Evolutionary conservation across 345 rosid species (phyloP).

Genomic region (Hibiscus tridactylites): DNA sequence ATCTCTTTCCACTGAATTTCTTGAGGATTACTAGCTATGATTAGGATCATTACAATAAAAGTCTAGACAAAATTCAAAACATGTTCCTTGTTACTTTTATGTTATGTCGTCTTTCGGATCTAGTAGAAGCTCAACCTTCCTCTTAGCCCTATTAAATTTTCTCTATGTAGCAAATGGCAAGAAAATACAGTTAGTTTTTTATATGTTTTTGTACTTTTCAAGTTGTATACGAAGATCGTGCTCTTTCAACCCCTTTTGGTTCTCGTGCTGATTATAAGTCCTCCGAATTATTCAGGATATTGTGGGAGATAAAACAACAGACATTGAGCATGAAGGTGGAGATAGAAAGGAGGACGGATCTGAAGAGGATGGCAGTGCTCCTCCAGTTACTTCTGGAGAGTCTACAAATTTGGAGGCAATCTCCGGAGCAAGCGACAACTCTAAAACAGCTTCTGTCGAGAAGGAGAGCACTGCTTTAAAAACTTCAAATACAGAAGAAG

Average conservation of each 20-base stretch:
- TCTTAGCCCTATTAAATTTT: too few relatives aligned
- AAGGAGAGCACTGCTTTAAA: conserved; percentile 24
- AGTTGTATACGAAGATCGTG: background rate
- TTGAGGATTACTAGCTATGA: background rate
- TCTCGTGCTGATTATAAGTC: background rate
- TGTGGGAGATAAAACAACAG: conserved; percentile 27
- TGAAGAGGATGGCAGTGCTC: conserved; percentile 24
- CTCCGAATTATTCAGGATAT: conserved; percentile 28
- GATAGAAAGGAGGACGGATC: conserved; percentile 5
- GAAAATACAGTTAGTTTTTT: background rate
- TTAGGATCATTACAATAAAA: background rate
- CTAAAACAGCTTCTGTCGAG: conserved; percentile 26
- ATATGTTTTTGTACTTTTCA: background rate
- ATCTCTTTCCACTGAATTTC: background rate
- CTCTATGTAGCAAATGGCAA: background rate
- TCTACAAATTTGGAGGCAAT: conserved; percentile 20
- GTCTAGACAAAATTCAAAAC: background rate
- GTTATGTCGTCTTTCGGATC: background rate
- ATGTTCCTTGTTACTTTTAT: background rate
- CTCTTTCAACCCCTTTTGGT: background rate
- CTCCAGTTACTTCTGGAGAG: conserved; percentile 23
- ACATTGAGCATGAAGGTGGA: conserved; percentile 22
- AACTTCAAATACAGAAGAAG: conserved; percentile 40
- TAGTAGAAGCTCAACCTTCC: background rate
- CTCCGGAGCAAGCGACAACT: conserved; percentile 29